Base-by-base conservation (phyloP, 352 stramenopile genomes). In the Globisporangium megalacanthum region DNA sequence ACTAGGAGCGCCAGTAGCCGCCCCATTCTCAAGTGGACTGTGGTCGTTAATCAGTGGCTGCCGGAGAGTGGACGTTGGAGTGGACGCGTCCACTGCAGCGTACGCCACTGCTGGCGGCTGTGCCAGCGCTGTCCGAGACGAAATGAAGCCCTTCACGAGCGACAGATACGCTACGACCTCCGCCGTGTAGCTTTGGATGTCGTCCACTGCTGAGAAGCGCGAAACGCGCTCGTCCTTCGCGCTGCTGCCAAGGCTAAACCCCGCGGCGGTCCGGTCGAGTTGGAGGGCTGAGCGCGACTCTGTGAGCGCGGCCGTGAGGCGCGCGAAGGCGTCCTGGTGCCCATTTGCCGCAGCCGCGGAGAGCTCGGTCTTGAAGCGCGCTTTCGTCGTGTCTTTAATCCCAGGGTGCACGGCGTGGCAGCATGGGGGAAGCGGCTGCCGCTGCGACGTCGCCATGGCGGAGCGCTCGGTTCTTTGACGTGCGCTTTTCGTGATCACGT, bases 111-210 rank as follows among this genome's bases (percentile, higher is more conserved):
- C 49, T 13, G 64, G 35, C 4, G 44, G 50, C 1, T 62, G 45
- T 31, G 66, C 52, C 22, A 60, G 56, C 25, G 63, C 44, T n/a
- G 54, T 35, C 1, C 52, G 49, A 14, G 61, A 50, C 25, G 51
- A 31, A 5, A 25, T 63, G 66, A 88, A 89, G 6, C 79, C 79
- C 52, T 80, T 70, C 49, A 89, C 65, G 3, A 89, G 66, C 36
- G 79, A 69, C 58, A 88, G 35, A 52, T 89, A 89, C 50, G 70
- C 36, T 15, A 25, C 48, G 35, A 86, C 41, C 25, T 59, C 49
- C 49, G 69, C 44, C n/a, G 72, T 46, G 55, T 83, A 80, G 13
- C 29, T 29, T 11, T 73, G 52, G 31, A 79, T 65, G 22, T 69
- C 54, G 6, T 75, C 72, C 20, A 81, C 52, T 3, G 60, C 47